Evolutionary conservation across 2,329 filamentous ascomycete genomes (phyloP).

Genomic region (Lachnellula subtilissima): DNA sequence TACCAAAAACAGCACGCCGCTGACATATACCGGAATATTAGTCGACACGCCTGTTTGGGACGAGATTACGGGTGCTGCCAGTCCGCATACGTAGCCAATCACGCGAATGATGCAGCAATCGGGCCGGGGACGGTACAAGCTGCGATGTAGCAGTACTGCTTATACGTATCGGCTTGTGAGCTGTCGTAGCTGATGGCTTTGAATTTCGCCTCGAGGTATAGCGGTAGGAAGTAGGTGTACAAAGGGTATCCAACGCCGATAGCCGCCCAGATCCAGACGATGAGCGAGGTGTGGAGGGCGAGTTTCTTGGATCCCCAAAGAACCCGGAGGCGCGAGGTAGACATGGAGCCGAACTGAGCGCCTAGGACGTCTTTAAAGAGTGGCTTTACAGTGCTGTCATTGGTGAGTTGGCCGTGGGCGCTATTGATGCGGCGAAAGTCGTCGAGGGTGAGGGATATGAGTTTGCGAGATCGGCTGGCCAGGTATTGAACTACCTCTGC

Average conservation of each 20-base stretch:
- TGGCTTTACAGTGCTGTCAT: too few relatives aligned
- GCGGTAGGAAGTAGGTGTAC: constrained; percentile 53
- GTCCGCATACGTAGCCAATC: neutral
- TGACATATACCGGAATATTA: neutral
- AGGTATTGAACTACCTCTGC: constrained; percentile 3
- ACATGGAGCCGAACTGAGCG: constrained; percentile 8
- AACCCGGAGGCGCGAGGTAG: constrained; percentile 41
- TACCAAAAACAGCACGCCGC: neutral
- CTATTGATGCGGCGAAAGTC: neutral
- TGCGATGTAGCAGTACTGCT: constrained; percentile 3
- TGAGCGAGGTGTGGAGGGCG: constrained; percentile 45
- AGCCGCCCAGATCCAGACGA: constrained; percentile 49
- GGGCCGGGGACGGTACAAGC: neutral
- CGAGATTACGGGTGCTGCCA: neutral
- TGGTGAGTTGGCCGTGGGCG: too few relatives aligned
- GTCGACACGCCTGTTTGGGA: constrained; percentile 3
- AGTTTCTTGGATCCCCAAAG: constrained; percentile 32
- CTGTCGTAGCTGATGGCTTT: constrained; percentile 31
- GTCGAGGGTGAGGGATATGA: constrained; percentile 12
- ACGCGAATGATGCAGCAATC: neutral
- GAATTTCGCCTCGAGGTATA: constrained; percentile 40
- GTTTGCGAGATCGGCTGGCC: neutral
- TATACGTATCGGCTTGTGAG: constrained; percentile 1
- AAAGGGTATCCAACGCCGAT: constrained; percentile 51
- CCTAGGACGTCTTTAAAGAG: too few relatives aligned